These are phyloP conservation scores for Talaromyces pinophilus DNA, from an alignment of 2,329 filamentous ascomycete species.

Conservation along the genomic window DNA sequence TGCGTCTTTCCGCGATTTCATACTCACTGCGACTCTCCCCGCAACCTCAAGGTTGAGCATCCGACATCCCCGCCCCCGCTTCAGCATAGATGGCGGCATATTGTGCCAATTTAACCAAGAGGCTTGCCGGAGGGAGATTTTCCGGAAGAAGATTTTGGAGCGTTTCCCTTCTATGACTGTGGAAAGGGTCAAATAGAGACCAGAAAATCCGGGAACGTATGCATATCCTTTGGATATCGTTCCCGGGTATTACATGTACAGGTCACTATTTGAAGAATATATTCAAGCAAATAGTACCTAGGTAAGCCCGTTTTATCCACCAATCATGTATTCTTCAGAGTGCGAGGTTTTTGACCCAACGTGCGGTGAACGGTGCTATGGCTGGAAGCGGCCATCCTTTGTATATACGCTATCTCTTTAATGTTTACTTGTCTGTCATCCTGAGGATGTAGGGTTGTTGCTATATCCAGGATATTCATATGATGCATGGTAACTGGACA, in stretches of 20 bases:
- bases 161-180: not conserved
- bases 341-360: not conserved
- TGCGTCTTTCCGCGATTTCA: not conserved
- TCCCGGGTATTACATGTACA: not conserved
- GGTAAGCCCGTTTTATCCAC: not conserved
- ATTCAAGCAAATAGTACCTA: not conserved
- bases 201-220: not conserved
- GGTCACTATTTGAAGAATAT: not conserved
- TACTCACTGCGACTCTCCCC: not conserved
- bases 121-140: not conserved
- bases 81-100: not conserved
- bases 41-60: not conserved
- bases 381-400: too few species aligned
- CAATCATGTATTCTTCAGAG: not conserved
- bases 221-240: not conserved
- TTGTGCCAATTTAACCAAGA: not conserved
- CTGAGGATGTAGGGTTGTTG: too few species aligned
- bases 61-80: constrained; percentile 9
- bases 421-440: too few species aligned
- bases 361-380: not conserved
- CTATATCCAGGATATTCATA: too few species aligned
- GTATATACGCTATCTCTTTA: too few species aligned
- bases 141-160: not conserved
- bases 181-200: not conserved
- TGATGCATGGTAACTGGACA: not conserved